Percentiles rank a stretch among this genome's conserved stretches.
These are phyloP conservation scores for Haplographium delicatum DNA, from an alignment of 495 filamentous ascomycete genomes.

Conservation along the genomic window DNA sequence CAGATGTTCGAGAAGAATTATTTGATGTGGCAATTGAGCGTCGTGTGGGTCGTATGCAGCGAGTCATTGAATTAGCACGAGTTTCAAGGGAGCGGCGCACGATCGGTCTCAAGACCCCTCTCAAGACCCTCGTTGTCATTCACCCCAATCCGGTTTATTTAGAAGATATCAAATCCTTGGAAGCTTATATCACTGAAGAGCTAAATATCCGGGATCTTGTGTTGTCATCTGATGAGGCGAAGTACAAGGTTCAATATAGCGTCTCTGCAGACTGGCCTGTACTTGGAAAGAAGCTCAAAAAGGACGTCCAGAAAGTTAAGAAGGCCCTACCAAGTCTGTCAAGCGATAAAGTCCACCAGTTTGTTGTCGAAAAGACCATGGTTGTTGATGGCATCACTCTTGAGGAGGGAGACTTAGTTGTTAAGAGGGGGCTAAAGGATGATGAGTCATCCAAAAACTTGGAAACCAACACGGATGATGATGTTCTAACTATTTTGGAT, in stretches of 20 bases:
- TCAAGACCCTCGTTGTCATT: constrained; percentile 87
- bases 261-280: constrained; percentile 87
- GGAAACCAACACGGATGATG: constrained; percentile 79
- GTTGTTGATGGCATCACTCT: constrained; percentile 80
- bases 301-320: constrained; percentile 83
- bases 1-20: constrained; percentile 78
- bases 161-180: constrained; percentile 77
- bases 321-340: constrained; percentile 78
- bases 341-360: constrained; percentile 67
- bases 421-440: constrained; percentile 72
- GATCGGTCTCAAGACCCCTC: constrained; percentile 81
- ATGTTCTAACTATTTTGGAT: constrained; percentile 81
- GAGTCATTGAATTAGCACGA: constrained; percentile 84
- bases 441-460: constrained; percentile 60
- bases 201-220: constrained; percentile 85
- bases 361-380: constrained; percentile 63
- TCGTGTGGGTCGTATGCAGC: constrained; percentile 85
- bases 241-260: constrained; percentile 87
- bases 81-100: constrained; percentile 79
- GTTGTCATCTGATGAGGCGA: constrained; percentile 78
- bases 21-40: constrained; percentile 86
- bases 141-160: constrained; percentile 79
- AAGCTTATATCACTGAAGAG: constrained; percentile 83
- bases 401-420: constrained; percentile 73
- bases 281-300: constrained; percentile 94